Evolutionary conservation across 2,329 filamentous ascomycete species (phyloP).

Genomic region (Cladosporium sp.): DNA sequence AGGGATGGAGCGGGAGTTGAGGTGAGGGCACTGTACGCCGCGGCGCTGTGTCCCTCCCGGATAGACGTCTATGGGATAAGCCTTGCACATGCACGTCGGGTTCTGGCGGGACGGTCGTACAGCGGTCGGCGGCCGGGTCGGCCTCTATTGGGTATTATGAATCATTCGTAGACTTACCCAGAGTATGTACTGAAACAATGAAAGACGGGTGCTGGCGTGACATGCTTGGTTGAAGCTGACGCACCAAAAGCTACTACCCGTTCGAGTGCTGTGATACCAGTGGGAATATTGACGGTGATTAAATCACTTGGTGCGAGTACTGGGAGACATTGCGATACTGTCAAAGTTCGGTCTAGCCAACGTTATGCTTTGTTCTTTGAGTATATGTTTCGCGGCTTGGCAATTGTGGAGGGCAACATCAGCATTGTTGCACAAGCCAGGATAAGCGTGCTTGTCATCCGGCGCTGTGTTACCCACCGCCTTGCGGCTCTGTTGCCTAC

Average conservation of each 20-base stretch:
- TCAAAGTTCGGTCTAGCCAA: neutral
- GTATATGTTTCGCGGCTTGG: neutral
- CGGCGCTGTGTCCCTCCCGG: constrained; percentile 13
- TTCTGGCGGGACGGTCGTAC: constrained; percentile 18
- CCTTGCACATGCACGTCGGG: constrained; percentile 17
- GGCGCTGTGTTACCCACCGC: constrained; percentile 14
- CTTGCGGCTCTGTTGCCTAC: constrained; percentile 16
- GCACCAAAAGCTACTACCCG: neutral
- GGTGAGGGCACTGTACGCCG: constrained; percentile 6
- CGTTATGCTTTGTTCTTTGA: constrained; percentile 10
- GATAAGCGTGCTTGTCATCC: constrained; percentile 16
- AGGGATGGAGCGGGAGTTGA: constrained; percentile 19
- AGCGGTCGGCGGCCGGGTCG: neutral
- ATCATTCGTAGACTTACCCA: neutral
- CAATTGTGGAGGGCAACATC: neutral
- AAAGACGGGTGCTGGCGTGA: constrained; percentile 9
- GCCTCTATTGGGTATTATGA: neutral
- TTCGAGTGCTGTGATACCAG: neutral
- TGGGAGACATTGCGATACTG: neutral
- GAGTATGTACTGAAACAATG: neutral
- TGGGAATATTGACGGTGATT: neutral
- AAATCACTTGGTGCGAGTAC: neutral
- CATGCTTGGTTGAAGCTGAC: neutral
- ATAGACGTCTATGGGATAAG: neutral
- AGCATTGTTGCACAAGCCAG: constrained; percentile 12